A percentile compares a stretch with the other conserved stretches of the same genome.
Evolutionary conservation across 352 stramenopile genomes (phyloP).

Genomic region (Pythium brachiatum): DNA sequence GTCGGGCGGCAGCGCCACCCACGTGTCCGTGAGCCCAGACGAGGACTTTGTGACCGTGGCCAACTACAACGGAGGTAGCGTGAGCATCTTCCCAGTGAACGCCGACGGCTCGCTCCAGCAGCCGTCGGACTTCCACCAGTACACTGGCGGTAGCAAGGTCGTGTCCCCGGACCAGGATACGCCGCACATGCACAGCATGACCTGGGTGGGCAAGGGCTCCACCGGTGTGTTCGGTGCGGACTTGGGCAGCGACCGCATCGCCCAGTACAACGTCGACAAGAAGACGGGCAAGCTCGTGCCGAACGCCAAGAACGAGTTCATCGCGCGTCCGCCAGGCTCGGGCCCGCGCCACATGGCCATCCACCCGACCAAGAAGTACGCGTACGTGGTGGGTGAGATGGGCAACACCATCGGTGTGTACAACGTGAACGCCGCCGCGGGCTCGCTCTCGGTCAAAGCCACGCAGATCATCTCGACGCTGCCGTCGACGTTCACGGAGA

Average conservation of each 20-base stretch:
- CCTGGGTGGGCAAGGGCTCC: conserved; percentile 43
- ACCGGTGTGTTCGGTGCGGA: conserved; percentile 48
- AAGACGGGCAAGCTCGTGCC: conserved; percentile 34
- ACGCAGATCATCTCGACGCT: conserved; percentile 60
- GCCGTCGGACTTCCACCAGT: conserved; percentile 40
- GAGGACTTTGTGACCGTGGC: conserved; percentile 55
- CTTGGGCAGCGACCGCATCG: conserved; percentile 58
- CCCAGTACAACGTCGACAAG: conserved; percentile 45
- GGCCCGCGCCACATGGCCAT: conserved; percentile 66
- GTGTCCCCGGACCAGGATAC: conserved; percentile 39
- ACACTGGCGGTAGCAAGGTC: conserved; percentile 33
- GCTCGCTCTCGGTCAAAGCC: conserved; percentile 26
- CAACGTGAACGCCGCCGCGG: conserved; percentile 28
- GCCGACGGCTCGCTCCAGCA: conserved; percentile 39
- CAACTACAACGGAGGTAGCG: conserved; percentile 58
- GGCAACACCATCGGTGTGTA: conserved; percentile 61
- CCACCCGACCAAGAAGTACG: conserved; percentile 40
- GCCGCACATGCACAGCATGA: conserved; percentile 63
- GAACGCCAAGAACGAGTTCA: conserved; percentile 17
- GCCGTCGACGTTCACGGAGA: conserved; percentile 31
- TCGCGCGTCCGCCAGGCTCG: conserved; percentile 30
- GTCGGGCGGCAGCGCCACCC: conserved; percentile 39
- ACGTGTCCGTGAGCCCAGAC: conserved; percentile 49
- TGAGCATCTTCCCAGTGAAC: conserved; percentile 55
- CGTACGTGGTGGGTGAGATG: conserved; percentile 65